These are phyloP conservation scores for Nakaseomyces kungkrabaensis DNA, from an alignment of 1,139 yeast genomes.

Conservation along the genomic window DNA sequence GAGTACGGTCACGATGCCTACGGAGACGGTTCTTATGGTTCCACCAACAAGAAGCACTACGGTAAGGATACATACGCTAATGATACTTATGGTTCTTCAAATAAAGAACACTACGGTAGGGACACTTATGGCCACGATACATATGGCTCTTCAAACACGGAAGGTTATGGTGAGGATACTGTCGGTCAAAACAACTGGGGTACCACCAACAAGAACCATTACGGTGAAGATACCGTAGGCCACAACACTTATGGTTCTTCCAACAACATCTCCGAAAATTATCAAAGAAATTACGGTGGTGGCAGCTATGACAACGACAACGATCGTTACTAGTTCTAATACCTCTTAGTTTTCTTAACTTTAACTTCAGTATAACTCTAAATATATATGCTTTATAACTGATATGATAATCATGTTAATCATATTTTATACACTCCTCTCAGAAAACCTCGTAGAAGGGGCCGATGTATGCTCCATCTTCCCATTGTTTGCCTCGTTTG, in stretches of 20 bases:
- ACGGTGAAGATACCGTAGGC: conserved; percentile 17
- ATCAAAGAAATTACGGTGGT: conserved; percentile 22
- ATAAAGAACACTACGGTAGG: conserved; percentile 12
- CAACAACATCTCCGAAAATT: conserved; percentile 12
- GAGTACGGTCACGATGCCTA: conserved; percentile 13
- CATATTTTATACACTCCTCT: not conserved
- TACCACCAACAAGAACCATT: conserved; percentile 9
- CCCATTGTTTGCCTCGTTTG: no score
- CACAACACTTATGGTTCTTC: conserved; percentile 16
- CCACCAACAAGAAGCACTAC: conserved; percentile 12
- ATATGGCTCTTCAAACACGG: conserved; percentile 12
- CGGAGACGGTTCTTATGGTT: conserved; percentile 21
- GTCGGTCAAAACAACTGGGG: conserved; percentile 6
- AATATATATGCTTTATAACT: not conserved
- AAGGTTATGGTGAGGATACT: conserved; percentile 13
- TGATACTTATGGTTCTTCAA: conserved; percentile 24
- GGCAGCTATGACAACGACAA: conserved; percentile 17
- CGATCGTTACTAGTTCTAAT: conserved; percentile 10
- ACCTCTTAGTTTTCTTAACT: not conserved
- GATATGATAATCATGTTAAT: not conserved
- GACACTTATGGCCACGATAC: conserved; percentile 17
- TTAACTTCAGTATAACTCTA: not conserved
- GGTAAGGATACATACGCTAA: conserved; percentile 11
- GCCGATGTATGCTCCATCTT: no score
- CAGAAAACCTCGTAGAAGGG: no score